Evolutionary conservation across 345 rosid genomes (phyloP).

Genomic region (Eutrema japonicum): DNA sequence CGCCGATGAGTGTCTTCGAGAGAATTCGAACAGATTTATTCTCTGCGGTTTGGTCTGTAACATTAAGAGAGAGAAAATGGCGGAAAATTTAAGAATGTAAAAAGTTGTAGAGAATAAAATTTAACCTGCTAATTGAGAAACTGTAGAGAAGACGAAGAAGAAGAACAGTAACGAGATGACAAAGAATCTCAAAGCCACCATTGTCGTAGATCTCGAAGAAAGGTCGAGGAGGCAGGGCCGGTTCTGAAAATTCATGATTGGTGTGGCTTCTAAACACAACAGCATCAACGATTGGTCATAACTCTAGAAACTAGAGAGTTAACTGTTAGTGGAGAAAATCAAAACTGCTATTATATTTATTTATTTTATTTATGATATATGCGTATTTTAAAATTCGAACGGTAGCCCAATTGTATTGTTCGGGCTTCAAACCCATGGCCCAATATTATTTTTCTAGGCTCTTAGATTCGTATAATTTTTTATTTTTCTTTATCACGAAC

Average conservation of each 20-base stretch:
- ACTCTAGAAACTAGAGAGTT: too few species aligned
- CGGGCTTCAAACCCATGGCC: background rate
- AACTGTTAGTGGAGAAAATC: too few species aligned
- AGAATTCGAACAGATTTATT: constrained; percentile 49
- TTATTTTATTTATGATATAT: too few species aligned
- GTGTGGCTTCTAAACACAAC: too few species aligned
- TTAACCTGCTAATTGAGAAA: constrained; percentile 30
- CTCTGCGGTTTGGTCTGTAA: constrained; percentile 41
- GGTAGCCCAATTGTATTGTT: background rate
- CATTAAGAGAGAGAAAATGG: background rate
- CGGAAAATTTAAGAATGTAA: background rate
- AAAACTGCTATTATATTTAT: too few species aligned
- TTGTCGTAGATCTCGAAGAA: background rate
- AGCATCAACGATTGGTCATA: too few species aligned
- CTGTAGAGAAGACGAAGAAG: constrained; percentile 24
- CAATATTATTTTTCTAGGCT: background rate
- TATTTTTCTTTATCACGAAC: background rate
- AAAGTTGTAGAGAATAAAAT: background rate
- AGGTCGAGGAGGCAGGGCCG: background rate
- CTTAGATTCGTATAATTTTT: background rate
- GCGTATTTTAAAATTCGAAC: background rate
- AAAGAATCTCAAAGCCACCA: constrained; percentile 5
- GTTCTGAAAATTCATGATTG: background rate
- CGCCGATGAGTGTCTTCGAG: constrained; percentile 69
- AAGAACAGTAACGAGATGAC: background rate